Evolutionary conservation across 176 grass and related monocot genomes (phyloP).

Genomic region (Juncus effusus): DNA sequence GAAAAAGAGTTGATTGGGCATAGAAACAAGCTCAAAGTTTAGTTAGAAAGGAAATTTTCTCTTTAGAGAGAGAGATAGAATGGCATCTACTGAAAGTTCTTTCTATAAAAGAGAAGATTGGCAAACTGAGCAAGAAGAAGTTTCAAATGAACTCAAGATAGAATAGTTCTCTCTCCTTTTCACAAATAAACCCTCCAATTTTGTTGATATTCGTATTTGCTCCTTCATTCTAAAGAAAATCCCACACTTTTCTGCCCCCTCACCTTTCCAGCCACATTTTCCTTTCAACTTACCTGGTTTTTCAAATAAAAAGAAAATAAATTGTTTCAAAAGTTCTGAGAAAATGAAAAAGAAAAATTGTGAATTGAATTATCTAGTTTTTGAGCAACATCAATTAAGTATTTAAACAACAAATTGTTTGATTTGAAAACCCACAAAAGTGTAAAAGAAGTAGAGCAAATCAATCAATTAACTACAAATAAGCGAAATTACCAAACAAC

Average conservation of each 20-base stretch:
- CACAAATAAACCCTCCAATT: conserved; percentile 15
- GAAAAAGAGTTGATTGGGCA: conserved; percentile 20
- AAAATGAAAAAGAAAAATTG: background rate
- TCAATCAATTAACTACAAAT: too few species aligned
- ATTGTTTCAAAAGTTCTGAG: background rate
- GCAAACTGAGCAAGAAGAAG: conserved; percentile 14
- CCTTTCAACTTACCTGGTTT: conserved; percentile 1
- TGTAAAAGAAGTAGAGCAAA: background rate
- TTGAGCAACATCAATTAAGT: background rate
- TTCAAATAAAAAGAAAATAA: conserved; percentile 2
- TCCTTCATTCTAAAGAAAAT: too few species aligned
- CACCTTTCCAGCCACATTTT: background rate
- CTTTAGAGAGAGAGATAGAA: background rate
- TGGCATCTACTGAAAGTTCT: conserved; percentile 8
- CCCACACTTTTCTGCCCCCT: background rate
- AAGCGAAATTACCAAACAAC: too few species aligned
- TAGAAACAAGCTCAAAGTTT: conserved; percentile 4
- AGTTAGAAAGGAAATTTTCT: too few species aligned
- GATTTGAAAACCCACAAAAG: conserved; percentile 8
- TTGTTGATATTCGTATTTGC: background rate
- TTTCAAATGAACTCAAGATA: conserved; percentile 24
- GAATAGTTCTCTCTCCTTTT: conserved; percentile 7
- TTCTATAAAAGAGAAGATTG: conserved; percentile 14
- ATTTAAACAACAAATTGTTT: background rate
- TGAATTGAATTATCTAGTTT: background rate